Evolutionary conservation across 129 eudicot genomes (phyloP), one percentile per base, ranked within the genome.

Genomic region (Tagetes patula): DNA sequence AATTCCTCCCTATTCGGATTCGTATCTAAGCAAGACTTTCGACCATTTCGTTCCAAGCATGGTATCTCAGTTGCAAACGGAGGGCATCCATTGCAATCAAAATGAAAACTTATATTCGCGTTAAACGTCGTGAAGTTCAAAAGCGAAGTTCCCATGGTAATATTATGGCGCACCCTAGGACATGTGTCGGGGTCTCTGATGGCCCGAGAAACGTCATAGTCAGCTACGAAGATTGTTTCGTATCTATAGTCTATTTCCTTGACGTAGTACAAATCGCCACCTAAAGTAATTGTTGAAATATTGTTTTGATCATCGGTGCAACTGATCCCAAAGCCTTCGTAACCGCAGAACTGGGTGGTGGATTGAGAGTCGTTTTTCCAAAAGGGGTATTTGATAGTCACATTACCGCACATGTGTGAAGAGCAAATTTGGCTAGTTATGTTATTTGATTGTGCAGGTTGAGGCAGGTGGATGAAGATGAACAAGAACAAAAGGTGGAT

Each of bases 81-180:
- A 46, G 71, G 73, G 13, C 31, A 6, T 30, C 33, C 8, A 5
- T 5, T 63, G 65, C 86, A 82, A 38, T 82, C 41, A 42, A 74
- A 78, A 37, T 82, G 75, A 67, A 82, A 82, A 55, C 74, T 70
- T 40, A 82, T 43, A 47, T 79, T 73, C 8, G 30, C 1, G 31
- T 40, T 64, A 2, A 0, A 1, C 38, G 0, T 0, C 0, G 40
- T 6, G 36, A 42, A 69, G 12, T n/a, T 13, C 0, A 82, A 13
- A 31, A 83, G 83, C 60, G 56, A 8, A 8, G 8, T 27, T 8
- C 42, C 70, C 0, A 56, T 43, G 0, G 6, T 42, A 38, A 82
- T 81, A 53, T 46, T 56, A 40, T 74, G 81, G 2, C 49, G 32
- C 33, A 73, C 73, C 56, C 75, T 69, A 1, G 78, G 86, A 37